Base-by-base conservation (phyloP, 177 flowering plant genomes). In the Vitis hybrid region DNA sequence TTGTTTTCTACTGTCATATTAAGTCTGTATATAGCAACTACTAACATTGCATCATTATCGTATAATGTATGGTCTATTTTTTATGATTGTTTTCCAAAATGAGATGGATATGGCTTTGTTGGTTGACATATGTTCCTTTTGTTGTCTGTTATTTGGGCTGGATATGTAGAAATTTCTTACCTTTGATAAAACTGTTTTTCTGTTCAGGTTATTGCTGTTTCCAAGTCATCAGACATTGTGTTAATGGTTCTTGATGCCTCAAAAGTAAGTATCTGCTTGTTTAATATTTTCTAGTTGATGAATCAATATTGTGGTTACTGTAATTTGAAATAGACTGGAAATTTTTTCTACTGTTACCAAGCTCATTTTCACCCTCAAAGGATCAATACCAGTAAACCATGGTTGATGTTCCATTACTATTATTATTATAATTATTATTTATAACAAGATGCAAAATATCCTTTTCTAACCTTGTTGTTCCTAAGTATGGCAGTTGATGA, bases 181-280 rank as follows among this genome's bases (percentile, higher is more conserved):
- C 40, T 48, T 50, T 64, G 56, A 62, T 26, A 19, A 50, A 18
- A 67, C 56, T 68, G 3, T 68, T 76, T 61, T 45, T 40, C 62
- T 66, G 72, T 64, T 72, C 91, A 96, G 99, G 99, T 96, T 57
- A 96, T 96, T 88, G 99, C 99, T 65, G 99, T 96, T 81, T 74
- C 99, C 72, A 96, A 96, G 83, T 96, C 99, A 65, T 93, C 99
- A 26, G 99, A 96, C 78, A 80, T 96, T 78, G 98, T 96, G 62
- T 78, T 94, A 83, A 96, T 96, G 99, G 95, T 96, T 77, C 98
- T 96, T 70, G 99, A 96, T 83, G 99, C 97, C 62, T 96, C 99
- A 70, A 96, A 88, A 82, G 94, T 88, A 79, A 87, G 90, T 81
- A 4, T 10, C 5, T 19, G 9, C 18, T 10, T 50, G 10, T 12